Evolutionary conservation across 305 asterid species (phyloP), one percentile per base, ranked within the genome.

Genomic region (Salvia sclarea): DNA sequence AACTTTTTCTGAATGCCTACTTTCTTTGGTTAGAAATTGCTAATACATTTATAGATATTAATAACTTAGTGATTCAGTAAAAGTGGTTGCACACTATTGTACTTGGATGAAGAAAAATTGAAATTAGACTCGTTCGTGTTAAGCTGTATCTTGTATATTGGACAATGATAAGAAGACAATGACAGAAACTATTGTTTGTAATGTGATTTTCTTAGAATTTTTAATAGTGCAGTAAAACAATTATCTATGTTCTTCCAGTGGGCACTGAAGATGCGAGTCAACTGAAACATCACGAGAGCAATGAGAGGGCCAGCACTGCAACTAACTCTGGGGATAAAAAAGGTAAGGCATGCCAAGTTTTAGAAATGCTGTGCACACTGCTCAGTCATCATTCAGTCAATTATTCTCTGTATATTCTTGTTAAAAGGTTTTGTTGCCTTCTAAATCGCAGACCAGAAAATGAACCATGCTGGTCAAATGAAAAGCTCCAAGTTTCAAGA

Each of bases 401-500:
- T 66, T 13, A 17, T 53, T 50, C 17, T 18, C 37, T 35, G 20
- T 31, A 16, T 12, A 59, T 48, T 3, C 59, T 43, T 68, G 17
- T 45, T 53, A 44, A 50, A 53, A 60, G 14, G 53, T 40, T 25
- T 47, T 70, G 24, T 5, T 55, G 22, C 38, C 20, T 53, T 40
- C 57, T 66, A 16, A 12, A 64, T 35, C 63, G 57, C 78, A 75
- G 86, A 82, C 18, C 48, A 73, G 53, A 77, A 76, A 63, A 68
- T 21, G 24, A 82, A 69, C 71, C 55, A 57, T 50, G 50, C 61
- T 54, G 80, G 75, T 77, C 82, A 76, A 69, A 68, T 54, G 57
- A 85, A 85, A 66, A 79, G 75, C 61, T 69, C 82, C 77, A 88
- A 74, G 37, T 60, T 70, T 25, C 78, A 69, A 58, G 85, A 79